Conservation (phyloP, 768 basidiomycete genomes). For the Agrocybe praecox region DNA sequence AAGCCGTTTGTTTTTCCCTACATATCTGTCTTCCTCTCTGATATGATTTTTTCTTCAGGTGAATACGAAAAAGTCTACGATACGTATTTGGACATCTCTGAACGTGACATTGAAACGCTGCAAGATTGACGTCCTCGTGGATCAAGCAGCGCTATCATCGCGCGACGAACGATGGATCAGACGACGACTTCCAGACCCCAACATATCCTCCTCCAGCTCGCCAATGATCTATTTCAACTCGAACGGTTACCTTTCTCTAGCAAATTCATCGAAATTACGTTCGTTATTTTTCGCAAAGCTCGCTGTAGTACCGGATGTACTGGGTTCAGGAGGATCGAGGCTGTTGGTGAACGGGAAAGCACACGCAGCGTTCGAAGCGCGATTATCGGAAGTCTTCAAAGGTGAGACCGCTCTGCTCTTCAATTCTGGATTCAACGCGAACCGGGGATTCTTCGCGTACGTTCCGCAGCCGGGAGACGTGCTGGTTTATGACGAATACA, state of each 20-base stretch:
- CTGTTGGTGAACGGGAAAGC: slow-evolving; percentile 77
- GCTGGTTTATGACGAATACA: slow-evolving; percentile 81
- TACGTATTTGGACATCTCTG: slow-evolving; percentile 56
- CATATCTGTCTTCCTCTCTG: neutral
- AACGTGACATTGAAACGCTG: no score
- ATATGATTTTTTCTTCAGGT: slow-evolving; percentile 32
- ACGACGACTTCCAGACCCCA: slow-evolving; percentile 65
- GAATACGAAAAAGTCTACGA: slow-evolving; percentile 64
- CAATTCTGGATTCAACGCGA: slow-evolving; percentile 94
- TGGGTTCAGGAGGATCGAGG: slow-evolving; percentile 89
- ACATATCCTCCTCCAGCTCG: slow-evolving; percentile 33
- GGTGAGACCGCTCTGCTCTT: slow-evolving; percentile 74
- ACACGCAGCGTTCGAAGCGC: slow-evolving; percentile 72
- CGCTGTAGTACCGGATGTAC: slow-evolving; percentile 49
- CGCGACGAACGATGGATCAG: slow-evolving; percentile 69
- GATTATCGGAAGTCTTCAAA: slow-evolving; percentile 65
- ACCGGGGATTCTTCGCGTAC: slow-evolving; percentile 82
- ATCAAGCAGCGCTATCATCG: slow-evolving; percentile 57
- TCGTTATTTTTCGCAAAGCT: slow-evolving; percentile 59
- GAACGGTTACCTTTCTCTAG: slow-evolving; percentile 90
- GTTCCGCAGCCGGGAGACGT: slow-evolving; percentile 80
- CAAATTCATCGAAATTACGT: slow-evolving; percentile 60
- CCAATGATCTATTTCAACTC: slow-evolving; percentile 73
- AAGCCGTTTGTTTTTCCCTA: neutral
- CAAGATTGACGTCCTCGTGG: slow-evolving; percentile 59